A percentile compares a stretch with the other conserved stretches of the same genome.
phyloP scores from a whole-genome alignment of 306 rosid genomes.

The Potentilla sterilis region DNA sequence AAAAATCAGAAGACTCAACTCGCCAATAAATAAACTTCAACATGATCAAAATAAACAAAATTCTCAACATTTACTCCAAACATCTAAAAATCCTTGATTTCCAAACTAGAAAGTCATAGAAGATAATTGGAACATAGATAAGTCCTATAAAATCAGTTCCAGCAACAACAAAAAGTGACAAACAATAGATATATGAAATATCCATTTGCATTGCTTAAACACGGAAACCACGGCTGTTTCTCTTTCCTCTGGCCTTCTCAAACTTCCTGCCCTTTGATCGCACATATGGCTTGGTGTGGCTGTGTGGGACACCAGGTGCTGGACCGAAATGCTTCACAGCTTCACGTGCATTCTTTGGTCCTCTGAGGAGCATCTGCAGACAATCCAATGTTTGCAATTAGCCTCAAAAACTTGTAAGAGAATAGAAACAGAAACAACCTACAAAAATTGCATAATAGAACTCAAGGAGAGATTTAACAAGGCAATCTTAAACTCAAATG shows the following conservation, averaged over 20 bases:
- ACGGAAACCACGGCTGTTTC: slow-evolving; percentile 62
- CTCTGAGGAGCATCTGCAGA: slow-evolving; percentile 57
- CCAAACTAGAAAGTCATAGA: neutral
- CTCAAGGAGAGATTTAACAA: neutral
- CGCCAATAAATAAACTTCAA: neutral
- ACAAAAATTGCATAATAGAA: neutral
- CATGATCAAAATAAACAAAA: slow-evolving; percentile 1
- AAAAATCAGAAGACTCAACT: neutral
- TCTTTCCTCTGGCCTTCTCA: slow-evolving; percentile 55
- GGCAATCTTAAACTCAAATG: neutral
- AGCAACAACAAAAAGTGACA: neutral
- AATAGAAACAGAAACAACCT: neutral
- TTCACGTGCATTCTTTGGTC: slow-evolving; percentile 67
- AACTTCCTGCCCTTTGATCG: slow-evolving; percentile 51
- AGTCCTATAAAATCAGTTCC: neutral
- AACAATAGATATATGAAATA: neutral
- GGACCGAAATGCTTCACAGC: slow-evolving; percentile 71
- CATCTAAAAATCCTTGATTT: slow-evolving; percentile 10
- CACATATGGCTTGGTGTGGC: slow-evolving; percentile 61
- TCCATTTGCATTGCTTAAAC: slow-evolving; percentile 29
- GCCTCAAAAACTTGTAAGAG: neutral
- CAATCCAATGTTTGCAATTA: neutral
- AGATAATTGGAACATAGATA: neutral
- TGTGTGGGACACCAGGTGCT: slow-evolving; percentile 71
- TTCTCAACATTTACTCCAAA: neutral